These are phyloP conservation scores for Blastobotrys buckinghamii DNA, from an alignment of 1,139 yeast genomes.

Conservation along the genomic window DNA sequence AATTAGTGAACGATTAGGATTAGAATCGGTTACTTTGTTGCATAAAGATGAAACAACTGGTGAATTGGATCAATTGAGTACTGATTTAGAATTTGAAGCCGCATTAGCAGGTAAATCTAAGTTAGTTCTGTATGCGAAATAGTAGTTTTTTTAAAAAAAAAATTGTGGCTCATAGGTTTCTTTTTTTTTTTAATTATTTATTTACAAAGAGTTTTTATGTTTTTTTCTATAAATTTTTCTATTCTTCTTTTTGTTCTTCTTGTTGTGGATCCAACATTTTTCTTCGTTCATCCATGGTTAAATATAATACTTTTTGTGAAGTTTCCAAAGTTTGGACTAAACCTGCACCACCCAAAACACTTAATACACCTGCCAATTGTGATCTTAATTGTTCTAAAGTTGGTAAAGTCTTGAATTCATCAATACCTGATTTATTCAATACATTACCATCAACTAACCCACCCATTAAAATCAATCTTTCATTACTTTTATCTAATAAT, in stretches of 20 bases:
- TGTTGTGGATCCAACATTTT: slow-evolving; percentile 35
- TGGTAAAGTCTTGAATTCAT: slow-evolving; percentile 67
- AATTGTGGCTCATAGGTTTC: background rate
- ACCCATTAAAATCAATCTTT: slow-evolving; percentile 74
- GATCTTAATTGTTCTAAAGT: slow-evolving; percentile 65
- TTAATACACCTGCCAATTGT: slow-evolving; percentile 79
- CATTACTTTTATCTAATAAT: slow-evolving; percentile 57
- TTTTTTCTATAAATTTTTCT: background rate
- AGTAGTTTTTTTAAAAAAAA: background rate
- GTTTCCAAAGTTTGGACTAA: slow-evolving; percentile 75
- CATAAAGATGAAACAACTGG: slow-evolving; percentile 28
- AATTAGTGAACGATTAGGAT: slow-evolving; percentile 57
- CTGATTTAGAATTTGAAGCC: slow-evolving; percentile 29
- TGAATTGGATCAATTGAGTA: slow-evolving; percentile 25
- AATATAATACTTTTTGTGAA: slow-evolving; percentile 57
- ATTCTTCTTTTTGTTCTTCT: background rate
- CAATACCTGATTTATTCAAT: slow-evolving; percentile 48
- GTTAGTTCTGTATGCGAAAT: slow-evolving; percentile 32
- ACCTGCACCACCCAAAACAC: slow-evolving; percentile 83
- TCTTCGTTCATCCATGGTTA: slow-evolving; percentile 62
- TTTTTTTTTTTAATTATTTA: background rate
- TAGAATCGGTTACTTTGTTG: slow-evolving; percentile 27
- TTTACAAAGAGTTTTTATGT: slow-evolving; percentile 21
- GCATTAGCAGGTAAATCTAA: slow-evolving; percentile 32
- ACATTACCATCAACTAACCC: slow-evolving; percentile 67